Evolutionary conservation across 2,329 filamentous ascomycete species (phyloP).

Genomic region (Davidsoniella virescens): DNA sequence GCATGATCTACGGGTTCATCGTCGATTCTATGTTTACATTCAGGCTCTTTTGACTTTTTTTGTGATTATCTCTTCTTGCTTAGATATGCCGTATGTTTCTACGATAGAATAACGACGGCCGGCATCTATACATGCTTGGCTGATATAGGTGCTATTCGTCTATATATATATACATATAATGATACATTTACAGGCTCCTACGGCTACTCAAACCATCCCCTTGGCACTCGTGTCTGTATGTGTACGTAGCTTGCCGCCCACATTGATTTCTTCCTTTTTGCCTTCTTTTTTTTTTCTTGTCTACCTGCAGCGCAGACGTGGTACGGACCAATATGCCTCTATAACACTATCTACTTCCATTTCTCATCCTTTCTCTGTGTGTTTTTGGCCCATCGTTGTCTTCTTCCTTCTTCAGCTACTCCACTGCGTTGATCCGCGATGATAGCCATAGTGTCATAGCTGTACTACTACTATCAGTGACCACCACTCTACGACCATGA

Average conservation of each 20-base stretch:
- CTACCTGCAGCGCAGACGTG: neutral
- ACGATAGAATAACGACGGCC: no score
- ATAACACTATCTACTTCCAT: no score
- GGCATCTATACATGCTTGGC: no score
- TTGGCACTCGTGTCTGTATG: no score
- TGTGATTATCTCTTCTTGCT: neutral
- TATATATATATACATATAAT: neutral
- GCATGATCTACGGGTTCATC: neutral
- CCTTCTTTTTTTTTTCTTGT: neutral
- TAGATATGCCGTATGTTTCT: neutral
- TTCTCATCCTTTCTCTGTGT: neutral
- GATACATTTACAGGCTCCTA: neutral
- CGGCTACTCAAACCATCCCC: no score
- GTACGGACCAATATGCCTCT: no score
- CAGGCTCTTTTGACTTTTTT: neutral
- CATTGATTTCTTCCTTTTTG: neutral
- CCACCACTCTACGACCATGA: no score
- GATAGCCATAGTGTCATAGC: no score
- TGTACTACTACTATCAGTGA: no score
- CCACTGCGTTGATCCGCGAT: no score
- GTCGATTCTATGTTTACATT: neutral
- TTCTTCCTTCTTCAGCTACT: neutral
- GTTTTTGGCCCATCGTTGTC: neutral
- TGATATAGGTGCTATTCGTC: neutral
- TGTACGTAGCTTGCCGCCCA: neutral